Evolutionary conservation across 2,329 filamentous ascomycete species (phyloP).

Genomic region (Atkinsonella texensis): DNA sequence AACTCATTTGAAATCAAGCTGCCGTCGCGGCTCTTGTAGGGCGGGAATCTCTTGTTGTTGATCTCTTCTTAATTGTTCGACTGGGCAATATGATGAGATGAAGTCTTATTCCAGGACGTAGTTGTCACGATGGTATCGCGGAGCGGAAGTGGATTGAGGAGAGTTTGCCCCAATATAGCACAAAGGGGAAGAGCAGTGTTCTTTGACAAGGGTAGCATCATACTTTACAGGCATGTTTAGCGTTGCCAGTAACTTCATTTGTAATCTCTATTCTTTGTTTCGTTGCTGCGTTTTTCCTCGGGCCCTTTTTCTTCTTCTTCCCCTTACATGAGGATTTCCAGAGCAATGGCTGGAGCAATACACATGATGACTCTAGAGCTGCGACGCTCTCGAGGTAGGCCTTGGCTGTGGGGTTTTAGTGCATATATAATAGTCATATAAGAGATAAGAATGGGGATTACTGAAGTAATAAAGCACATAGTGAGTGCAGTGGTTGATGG

Average conservation of each 20-base stretch:
- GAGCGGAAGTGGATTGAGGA: too few species aligned
- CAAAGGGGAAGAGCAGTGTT: not conserved
- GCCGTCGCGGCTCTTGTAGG: not conserved
- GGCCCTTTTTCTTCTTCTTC: not conserved
- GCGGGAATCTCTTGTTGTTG: too few species aligned
- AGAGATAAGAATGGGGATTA: not conserved
- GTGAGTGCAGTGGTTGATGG: not conserved
- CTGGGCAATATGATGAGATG: too few species aligned
- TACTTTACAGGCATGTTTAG: slow-evolving; percentile 13
- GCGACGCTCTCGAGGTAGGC: not conserved
- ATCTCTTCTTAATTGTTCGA: too few species aligned
- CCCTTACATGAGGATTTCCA: not conserved
- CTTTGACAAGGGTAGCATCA: slow-evolving; percentile 6
- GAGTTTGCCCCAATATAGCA: not conserved
- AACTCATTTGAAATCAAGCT: not conserved
- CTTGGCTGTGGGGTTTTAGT: not conserved
- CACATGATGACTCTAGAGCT: not conserved
- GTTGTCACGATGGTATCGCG: too few species aligned
- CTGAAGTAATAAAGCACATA: not conserved
- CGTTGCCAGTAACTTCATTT: slow-evolving; percentile 5
- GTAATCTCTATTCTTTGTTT: not conserved
- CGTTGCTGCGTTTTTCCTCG: not conserved
- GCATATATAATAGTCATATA: slow-evolving; percentile 6
- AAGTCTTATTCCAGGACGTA: too few species aligned
- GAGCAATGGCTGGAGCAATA: slow-evolving; percentile 1